phyloP scores from a whole-genome alignment of 495 filamentous ascomycete species.

The Apiosordaria backusii region DNA sequence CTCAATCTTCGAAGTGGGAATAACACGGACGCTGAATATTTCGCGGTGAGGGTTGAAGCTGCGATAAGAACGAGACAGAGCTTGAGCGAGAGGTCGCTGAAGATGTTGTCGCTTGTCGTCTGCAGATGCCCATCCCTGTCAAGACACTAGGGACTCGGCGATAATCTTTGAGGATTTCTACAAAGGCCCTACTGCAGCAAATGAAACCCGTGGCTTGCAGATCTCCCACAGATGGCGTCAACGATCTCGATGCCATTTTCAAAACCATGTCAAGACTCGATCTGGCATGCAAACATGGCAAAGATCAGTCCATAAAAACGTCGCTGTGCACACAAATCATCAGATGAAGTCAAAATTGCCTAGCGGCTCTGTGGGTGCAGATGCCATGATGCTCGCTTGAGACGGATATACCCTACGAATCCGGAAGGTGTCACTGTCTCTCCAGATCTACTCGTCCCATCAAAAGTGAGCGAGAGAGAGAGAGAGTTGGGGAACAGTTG shows the following conservation, averaged over 20 bases:
- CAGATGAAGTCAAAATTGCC: neutral
- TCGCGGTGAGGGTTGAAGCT: no score
- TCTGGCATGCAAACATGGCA: neutral
- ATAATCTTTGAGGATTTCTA: neutral
- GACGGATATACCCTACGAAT: neutral
- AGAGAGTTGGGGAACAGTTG: neutral
- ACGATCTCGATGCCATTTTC: neutral
- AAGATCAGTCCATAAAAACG: neutral
- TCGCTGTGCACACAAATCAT: neutral
- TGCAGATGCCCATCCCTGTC: neutral
- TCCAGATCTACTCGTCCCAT: neutral
- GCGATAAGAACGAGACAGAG: neutral
- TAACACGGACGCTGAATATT: neutral
- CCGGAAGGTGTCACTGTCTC: slow-evolving; percentile 9
- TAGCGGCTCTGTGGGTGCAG: slow-evolving; percentile 1
- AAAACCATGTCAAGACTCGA: no score
- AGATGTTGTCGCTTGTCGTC: neutral
- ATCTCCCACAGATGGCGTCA: neutral
- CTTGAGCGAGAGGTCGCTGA: neutral
- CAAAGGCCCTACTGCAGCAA: neutral
- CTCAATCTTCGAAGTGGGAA: neutral
- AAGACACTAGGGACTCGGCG: neutral
- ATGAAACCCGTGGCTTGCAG: neutral
- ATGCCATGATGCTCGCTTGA: slow-evolving; percentile 6
- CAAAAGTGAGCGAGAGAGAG: neutral